Percentiles rank a stretch among this genome's conserved stretches.
phyloP scores from a whole-genome alignment of 805 yeast genomes.

The Candida koratica region DNA sequence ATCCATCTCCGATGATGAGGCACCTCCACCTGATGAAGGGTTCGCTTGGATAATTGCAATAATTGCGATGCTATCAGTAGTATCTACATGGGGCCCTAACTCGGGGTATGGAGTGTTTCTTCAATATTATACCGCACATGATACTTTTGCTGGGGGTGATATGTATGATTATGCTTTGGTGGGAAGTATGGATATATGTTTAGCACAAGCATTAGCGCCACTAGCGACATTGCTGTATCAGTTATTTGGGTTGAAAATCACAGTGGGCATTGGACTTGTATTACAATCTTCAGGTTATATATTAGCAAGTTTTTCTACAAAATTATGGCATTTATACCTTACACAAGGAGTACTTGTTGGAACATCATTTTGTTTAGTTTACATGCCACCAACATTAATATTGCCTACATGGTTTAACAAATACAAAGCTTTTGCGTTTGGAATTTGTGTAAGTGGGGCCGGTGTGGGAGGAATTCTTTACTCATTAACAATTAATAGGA shows the following conservation, averaged over 20 bases:
- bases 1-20: no score
- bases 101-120: conserved; percentile 58
- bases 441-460: conserved; percentile 46
- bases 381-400: conserved; percentile 41
- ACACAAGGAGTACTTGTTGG: conserved; percentile 53
- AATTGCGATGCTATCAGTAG: conserved; percentile 44
- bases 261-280: conserved; percentile 45
- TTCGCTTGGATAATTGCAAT: conserved; percentile 51
- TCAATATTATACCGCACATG: conserved; percentile 39
- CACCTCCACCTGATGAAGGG: conserved; percentile 48
- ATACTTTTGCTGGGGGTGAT: conserved; percentile 38
- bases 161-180: conserved; percentile 48
- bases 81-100: conserved; percentile 55
- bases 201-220: conserved; percentile 59
- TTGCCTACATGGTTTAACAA: conserved; percentile 49
- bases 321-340: conserved; percentile 48
- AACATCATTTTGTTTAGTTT: conserved; percentile 42
- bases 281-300: conserved; percentile 43
- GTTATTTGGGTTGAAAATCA: conserved; percentile 46
- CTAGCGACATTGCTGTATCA: conserved; percentile 45
- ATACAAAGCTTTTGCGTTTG: conserved; percentile 44
- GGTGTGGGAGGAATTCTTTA: conserved; percentile 51
- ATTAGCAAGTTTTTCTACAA: conserved; percentile 48
- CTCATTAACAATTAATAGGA: conserved; percentile 39
- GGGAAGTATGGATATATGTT: conserved; percentile 46